phyloP scores from a whole-genome alignment of 2,329 filamentous ascomycete species.

The Botrytis byssoidea region DNA sequence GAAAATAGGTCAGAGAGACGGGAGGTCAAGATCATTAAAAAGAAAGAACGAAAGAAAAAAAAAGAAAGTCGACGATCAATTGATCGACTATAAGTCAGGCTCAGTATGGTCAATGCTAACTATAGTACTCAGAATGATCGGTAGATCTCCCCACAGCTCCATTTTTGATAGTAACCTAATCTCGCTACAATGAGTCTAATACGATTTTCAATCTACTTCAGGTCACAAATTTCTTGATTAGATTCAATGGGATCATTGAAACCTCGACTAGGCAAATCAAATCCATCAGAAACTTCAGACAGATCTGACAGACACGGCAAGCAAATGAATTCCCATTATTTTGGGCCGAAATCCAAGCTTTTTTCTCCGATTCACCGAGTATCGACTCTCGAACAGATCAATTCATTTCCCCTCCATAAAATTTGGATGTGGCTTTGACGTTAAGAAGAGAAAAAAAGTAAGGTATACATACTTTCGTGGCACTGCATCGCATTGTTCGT shows the following conservation, averaged over 20 bases:
- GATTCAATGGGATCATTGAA: background rate
- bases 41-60: background rate
- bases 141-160: constrained; percentile 12
- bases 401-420: constrained; percentile 13
- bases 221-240: constrained; percentile 18
- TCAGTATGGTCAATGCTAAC: background rate
- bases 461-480: constrained; percentile 12
- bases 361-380: constrained; percentile 15
- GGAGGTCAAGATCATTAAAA: background rate
- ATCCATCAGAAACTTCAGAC: background rate
- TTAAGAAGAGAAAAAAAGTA: constrained; percentile 7
- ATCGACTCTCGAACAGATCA: background rate
- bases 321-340: constrained; percentile 4
- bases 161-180: constrained; percentile 19
- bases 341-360: constrained; percentile 19
- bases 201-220: constrained; percentile 9
- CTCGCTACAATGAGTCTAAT: constrained; percentile 13
- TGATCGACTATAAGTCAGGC: background rate
- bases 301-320: constrained; percentile 7
- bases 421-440: constrained; percentile 18
- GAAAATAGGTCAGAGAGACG: background rate
- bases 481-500: constrained; percentile 17
- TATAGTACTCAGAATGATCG: background rate
- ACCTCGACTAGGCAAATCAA: constrained; percentile 10
- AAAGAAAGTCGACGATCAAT: background rate